Conservation (phyloP, 2,329 filamentous ascomycete genomes). For the Calycina herbarum region DNA sequence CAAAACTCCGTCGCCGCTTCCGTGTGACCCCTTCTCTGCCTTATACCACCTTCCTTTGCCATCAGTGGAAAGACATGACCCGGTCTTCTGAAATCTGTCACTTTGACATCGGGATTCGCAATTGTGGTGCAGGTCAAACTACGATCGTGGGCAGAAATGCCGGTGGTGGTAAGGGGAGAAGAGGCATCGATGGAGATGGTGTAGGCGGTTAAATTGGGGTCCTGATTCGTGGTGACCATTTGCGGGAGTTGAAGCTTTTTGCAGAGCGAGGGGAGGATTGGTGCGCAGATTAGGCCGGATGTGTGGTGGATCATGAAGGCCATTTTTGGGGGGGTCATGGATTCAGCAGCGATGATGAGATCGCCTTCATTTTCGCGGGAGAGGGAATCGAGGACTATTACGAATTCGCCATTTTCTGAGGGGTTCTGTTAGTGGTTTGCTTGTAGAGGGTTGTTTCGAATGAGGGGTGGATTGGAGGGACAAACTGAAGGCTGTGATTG, state of each 20-base stretch:
- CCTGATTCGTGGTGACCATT: conserved; percentile 76
- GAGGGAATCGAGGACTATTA: conserved; percentile 91
- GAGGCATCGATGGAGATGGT: conserved; percentile 84
- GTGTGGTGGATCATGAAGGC: conserved; percentile 93
- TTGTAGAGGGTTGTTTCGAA: not conserved
- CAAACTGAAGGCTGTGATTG: conserved; percentile 65
- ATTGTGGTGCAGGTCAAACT: conserved; percentile 78
- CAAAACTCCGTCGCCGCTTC: conserved; percentile 94
- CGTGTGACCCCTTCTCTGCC: conserved; percentile 80
- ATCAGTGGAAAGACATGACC: conserved; percentile 89
- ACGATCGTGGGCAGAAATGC: conserved; percentile 87
- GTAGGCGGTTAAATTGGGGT: conserved; percentile 90
- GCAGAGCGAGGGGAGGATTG: conserved; percentile 70
- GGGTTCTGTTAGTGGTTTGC: conserved; percentile 18
- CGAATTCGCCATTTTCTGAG: conserved; percentile 79
- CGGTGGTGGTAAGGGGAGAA: conserved; percentile 74
- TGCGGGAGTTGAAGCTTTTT: conserved; percentile 75
- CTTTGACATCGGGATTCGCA: conserved; percentile 58
- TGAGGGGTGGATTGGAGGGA: conserved; percentile 19
- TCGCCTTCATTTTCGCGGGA: conserved; percentile 97
- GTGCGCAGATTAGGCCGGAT: conserved; percentile 88
- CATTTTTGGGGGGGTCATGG: conserved; percentile 85
- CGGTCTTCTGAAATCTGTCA: conserved; percentile 70
- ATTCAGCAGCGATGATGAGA: conserved; percentile 87
- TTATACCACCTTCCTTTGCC: conserved; percentile 76